Evolutionary conservation across 2,329 filamentous ascomycete species (phyloP), one percentile per base, ranked within the genome.

Genomic region (Sporothrix brasiliensis): DNA sequence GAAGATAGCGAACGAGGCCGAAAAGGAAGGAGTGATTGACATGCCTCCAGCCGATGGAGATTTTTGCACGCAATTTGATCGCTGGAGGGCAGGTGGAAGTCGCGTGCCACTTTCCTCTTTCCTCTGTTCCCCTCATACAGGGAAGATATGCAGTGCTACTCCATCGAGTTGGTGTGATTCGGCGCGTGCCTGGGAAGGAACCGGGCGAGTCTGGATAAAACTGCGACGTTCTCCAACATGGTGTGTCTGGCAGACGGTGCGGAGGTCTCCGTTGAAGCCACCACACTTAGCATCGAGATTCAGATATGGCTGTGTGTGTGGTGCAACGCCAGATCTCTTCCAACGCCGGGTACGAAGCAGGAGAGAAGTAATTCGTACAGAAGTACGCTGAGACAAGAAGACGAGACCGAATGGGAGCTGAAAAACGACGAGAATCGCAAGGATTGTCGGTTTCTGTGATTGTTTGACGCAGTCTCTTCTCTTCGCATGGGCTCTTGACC

Each of bases 81-180:
- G 24, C 16, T 19, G 14, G 61, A 24, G 44, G 60, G n/a, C 61
- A 65, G 44, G 61, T 16, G 54, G 24, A 34, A 56, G 67, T 68
- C 67, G 67, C 67, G 67, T 68, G 67, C 66, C 66, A 44, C 34
- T n/a, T 58, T 68, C 39, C 27, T 67, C 27, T 24, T 53, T 66
- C 14, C 49, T 21, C 6, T 50, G 5, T 24, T 19, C 39, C 39
- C 65, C 65, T 53, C 65, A 44, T 44, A 67, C 19, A 16, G 49
- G 49, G 61, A 34, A 14, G 24, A 30, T 66, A 50, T 34, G 24
- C 21, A 27, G 44, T 66, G 27, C 61, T 30, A 30, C 60, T 2
- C 34, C 34, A 34, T 44, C 41, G 11, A 13, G 61, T 49, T 65
- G 24, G 61, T 34, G 44, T 21, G 44, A 16, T 52, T 34, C 16